A percentile compares a stretch with the other conserved stretches of the same genome.
Conservation (phyloP, 2,329 filamentous ascomycete genomes). For the Botryosphaeria dothidea region DNA sequence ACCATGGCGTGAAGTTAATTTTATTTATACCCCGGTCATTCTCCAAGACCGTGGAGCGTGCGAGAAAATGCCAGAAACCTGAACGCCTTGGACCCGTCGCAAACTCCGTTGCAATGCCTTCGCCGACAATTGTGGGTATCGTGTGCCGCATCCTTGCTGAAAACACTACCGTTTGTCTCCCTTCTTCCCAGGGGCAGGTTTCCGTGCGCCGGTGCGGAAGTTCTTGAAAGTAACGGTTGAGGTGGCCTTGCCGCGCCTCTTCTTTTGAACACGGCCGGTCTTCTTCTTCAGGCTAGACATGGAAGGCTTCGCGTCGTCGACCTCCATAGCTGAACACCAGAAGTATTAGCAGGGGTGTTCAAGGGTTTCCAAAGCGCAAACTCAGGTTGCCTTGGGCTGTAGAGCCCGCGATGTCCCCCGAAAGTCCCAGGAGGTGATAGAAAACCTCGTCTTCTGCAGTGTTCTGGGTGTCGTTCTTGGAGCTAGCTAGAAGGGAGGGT, state of each 20-base stretch:
- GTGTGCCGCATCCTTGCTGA: neutral
- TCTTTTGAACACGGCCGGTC: slow-evolving; percentile 34
- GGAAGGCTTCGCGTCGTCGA: slow-evolving; percentile 31
- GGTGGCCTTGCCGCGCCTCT: slow-evolving; percentile 37
- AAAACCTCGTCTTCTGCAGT: slow-evolving; percentile 31
- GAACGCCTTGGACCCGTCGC: slow-evolving; percentile 1
- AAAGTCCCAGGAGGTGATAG: slow-evolving; percentile 41
- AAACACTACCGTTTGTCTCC: slow-evolving; percentile 16
- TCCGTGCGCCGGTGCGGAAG: slow-evolving; percentile 17
- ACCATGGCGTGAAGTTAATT: neutral
- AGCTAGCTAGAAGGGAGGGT: slow-evolving; percentile 9
- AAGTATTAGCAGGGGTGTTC: slow-evolving; percentile 36
- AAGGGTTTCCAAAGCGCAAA: slow-evolving; percentile 38
- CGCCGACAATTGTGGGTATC: slow-evolving; percentile 2
- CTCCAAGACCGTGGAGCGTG: slow-evolving; percentile 1
- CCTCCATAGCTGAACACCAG: slow-evolving; percentile 38
- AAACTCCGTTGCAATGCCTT: slow-evolving; percentile 8
- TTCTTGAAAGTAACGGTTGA: slow-evolving; percentile 40
- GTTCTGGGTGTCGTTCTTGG: slow-evolving; percentile 4
- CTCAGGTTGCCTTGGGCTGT: slow-evolving; percentile 32
- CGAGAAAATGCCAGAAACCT: slow-evolving; percentile 6
- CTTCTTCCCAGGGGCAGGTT: slow-evolving; percentile 9
- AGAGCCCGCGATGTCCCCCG: slow-evolving; percentile 42
- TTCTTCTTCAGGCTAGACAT: slow-evolving; percentile 32
- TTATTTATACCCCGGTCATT: neutral